These are phyloP conservation scores for Pestalotiopsis sp. DNA, from an alignment of 2,329 filamentous ascomycete species.

Conservation along the genomic window DNA sequence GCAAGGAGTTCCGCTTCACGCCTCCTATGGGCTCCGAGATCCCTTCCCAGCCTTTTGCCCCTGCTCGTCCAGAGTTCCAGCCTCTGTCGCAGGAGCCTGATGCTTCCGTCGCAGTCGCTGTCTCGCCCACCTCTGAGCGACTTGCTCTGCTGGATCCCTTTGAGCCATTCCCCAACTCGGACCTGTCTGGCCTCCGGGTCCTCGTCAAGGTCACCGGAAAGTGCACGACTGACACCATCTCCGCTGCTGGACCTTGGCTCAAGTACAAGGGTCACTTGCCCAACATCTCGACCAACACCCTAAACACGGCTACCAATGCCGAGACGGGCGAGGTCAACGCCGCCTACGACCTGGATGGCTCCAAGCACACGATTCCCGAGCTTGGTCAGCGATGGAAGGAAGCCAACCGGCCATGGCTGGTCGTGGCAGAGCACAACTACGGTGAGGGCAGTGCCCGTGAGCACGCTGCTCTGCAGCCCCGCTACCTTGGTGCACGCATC, in stretches of 20 bases:
- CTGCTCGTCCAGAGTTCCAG: slow-evolving; percentile 65
- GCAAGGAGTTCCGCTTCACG: slow-evolving; percentile 80
- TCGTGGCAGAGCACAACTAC: slow-evolving; percentile 97
- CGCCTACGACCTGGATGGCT: slow-evolving; percentile 83
- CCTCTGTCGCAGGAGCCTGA: slow-evolving; percentile 74
- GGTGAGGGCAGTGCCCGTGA: slow-evolving; percentile 88
- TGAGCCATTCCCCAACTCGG: slow-evolving; percentile 72
- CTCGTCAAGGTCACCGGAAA: slow-evolving; percentile 97
- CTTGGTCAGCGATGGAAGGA: slow-evolving; percentile 83
- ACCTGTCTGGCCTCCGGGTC: slow-evolving; percentile 77
- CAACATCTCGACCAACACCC: slow-evolving; percentile 96
- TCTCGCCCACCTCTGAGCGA: slow-evolving; percentile 85
- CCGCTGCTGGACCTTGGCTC: slow-evolving; percentile 92
- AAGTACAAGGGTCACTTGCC: slow-evolving; percentile 99
- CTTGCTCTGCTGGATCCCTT: slow-evolving; percentile 93
- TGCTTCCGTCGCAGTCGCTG: slow-evolving; percentile 68
- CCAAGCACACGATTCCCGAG: slow-evolving; percentile 77
- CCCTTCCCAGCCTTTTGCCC: slow-evolving; percentile 67
- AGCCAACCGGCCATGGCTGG: slow-evolving; percentile 77
- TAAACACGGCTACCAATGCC: slow-evolving; percentile 92
- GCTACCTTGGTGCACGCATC: slow-evolving; percentile 84
- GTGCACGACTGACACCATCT: slow-evolving; percentile 99
- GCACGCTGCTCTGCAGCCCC: slow-evolving; percentile 85
- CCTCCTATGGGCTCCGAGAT: slow-evolving; percentile 72
- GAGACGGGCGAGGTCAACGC: slow-evolving; percentile 90